These are phyloP conservation scores for Metarhizium brunneum DNA, from an alignment of 2,329 filamentous ascomycete species.

Conservation along the genomic window DNA sequence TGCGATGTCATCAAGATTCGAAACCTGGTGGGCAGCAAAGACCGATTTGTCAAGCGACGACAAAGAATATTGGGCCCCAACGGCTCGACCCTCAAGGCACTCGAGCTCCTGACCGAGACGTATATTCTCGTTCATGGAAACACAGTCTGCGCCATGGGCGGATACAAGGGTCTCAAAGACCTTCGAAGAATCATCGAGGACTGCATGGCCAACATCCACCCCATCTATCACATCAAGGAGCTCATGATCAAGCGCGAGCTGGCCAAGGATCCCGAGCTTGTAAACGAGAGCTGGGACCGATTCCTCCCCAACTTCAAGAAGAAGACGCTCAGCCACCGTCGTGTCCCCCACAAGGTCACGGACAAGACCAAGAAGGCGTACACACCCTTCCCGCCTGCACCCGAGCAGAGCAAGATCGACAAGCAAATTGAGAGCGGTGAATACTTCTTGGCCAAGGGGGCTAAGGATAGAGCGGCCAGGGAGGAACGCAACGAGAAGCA, in stretches of 20 bases:
- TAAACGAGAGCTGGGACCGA: conserved; percentile 85
- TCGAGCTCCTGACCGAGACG: conserved; percentile 82
- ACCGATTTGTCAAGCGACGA: conserved; percentile 87
- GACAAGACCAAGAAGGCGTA: conserved; percentile 93
- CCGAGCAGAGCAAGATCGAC: conserved; percentile 98
- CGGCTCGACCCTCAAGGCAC: conserved; percentile 85
- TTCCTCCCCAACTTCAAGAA: conserved; percentile 98
- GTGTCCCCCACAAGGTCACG: conserved; percentile 72
- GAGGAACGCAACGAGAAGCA: conserved; percentile 79
- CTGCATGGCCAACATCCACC: conserved; percentile 95
- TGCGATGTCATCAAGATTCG: conserved; percentile 96
- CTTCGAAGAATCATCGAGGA: conserved; percentile 83
- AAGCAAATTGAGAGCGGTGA: conserved; percentile 96
- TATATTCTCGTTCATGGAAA: conserved; percentile 97
- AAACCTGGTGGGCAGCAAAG: conserved; percentile 83
- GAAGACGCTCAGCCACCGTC: conserved; percentile 75
- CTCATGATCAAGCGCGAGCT: conserved; percentile 91
- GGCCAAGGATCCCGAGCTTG: conserved; percentile 78
- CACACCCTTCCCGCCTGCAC: conserved; percentile 92
- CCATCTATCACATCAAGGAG: conserved; percentile 72
- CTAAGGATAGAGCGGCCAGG: conserved; percentile 74
- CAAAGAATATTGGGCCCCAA: conserved; percentile 88
- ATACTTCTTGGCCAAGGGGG: conserved; percentile 89
- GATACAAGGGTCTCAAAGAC: conserved; percentile 88
- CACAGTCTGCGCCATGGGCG: conserved; percentile 86